These are phyloP conservation scores for Austroboletus niveus DNA, from an alignment of 1,284 basidiomycete genomes.

Conservation along the genomic window DNA sequence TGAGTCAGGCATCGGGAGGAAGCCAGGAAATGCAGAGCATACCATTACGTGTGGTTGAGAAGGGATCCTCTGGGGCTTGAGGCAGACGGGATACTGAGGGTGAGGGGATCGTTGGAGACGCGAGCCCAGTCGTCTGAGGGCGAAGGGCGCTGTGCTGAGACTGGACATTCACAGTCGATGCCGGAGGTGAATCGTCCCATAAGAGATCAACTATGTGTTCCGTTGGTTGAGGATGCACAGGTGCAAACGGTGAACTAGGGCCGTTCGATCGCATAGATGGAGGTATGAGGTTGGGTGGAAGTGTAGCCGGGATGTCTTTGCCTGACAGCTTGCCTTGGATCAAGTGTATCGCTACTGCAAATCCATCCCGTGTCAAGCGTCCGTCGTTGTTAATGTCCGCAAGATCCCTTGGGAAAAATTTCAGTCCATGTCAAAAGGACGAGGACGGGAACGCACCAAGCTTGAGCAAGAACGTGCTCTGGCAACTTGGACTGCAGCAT, in stretches of 20 bases:
- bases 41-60: slow-evolving; percentile 32
- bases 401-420: slow-evolving; percentile 70
- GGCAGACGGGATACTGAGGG: slow-evolving; percentile 24
- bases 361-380: slow-evolving; percentile 85
- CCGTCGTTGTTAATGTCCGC: slow-evolving; percentile 91
- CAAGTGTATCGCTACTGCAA: slow-evolving; percentile 95
- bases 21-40: slow-evolving; percentile 13
- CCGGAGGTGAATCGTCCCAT: slow-evolving; percentile 66
- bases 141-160: slow-evolving; percentile 37
- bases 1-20: slow-evolving; percentile 19
- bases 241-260: slow-evolving; percentile 32
- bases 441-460: slow-evolving; percentile 67
- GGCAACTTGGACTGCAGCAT: slow-evolving; percentile 91
- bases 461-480: slow-evolving; percentile 81
- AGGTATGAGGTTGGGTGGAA: slow-evolving; percentile 80
- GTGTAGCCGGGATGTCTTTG: slow-evolving; percentile 70
- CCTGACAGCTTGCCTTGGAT: slow-evolving; percentile 89
- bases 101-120: slow-evolving; percentile 7
- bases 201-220: slow-evolving; percentile 45
- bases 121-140: slow-evolving; percentile 35
- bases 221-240: slow-evolving; percentile 34
- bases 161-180: slow-evolving; percentile 40
- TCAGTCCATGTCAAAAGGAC: slow-evolving; percentile 8
- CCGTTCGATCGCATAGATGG: slow-evolving; percentile 64
- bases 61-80: slow-evolving; percentile 40